phyloP scores from a whole-genome alignment of 192 early-diverging fungal species.

The Chytriomyces confervae region DNA sequence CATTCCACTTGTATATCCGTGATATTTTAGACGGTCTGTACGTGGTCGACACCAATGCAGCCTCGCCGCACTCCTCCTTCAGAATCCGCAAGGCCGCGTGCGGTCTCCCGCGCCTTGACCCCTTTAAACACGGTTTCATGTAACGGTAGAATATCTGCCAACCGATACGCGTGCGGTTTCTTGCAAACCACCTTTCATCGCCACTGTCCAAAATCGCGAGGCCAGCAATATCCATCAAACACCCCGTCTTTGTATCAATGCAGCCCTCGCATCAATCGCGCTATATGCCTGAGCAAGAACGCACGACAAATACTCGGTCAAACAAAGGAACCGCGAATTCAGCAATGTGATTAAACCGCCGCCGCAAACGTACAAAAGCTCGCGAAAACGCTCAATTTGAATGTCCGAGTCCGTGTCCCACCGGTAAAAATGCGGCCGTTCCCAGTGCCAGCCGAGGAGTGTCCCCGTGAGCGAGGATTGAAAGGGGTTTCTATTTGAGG shows the following conservation, averaged over 20 bases:
- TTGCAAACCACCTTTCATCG: background rate
- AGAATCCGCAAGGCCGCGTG: constrained; percentile 18
- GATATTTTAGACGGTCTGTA: background rate
- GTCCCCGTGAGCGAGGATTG: constrained; percentile 40
- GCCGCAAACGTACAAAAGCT: background rate
- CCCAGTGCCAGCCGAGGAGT: constrained; percentile 54
- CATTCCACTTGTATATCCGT: background rate
- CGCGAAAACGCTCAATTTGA: background rate
- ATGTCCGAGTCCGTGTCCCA: constrained; percentile 45
- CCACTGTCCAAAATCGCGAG: background rate
- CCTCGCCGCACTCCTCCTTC: constrained; percentile 32
- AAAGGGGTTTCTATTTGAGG: background rate
- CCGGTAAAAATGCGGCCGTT: constrained; percentile 42
- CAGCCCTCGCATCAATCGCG: constrained; percentile 10
- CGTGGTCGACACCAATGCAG: background rate
- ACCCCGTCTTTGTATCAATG: constrained; percentile 24
- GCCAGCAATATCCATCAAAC: constrained; percentile 19
- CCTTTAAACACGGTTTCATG: constrained; percentile 15
- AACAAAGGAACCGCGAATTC: constrained; percentile 13
- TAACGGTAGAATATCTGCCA: constrained; percentile 13
- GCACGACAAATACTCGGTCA: background rate
- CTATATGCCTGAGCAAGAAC: constrained; percentile 6
- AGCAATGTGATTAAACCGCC: constrained; percentile 16
- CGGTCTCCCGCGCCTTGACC: constrained; percentile 17
- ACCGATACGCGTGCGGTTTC: constrained; percentile 6